These are phyloP conservation scores for Penicillium olsonii DNA, from an alignment of 2,329 filamentous ascomycete species.

Conservation along the genomic window DNA sequence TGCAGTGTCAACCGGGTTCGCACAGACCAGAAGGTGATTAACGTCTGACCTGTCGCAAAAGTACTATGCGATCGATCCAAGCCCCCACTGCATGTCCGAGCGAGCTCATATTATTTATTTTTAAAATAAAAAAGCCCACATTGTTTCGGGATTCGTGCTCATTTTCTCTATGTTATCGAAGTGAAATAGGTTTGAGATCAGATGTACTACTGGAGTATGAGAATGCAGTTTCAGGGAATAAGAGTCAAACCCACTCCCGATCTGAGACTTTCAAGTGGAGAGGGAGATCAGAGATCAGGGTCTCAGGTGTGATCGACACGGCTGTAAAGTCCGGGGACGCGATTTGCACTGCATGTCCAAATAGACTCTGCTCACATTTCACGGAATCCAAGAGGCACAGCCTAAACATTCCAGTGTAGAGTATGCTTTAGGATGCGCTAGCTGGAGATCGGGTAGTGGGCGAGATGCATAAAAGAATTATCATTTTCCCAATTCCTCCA, in stretches of 20 bases:
- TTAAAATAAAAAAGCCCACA: background rate
- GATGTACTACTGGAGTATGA: too few species aligned
- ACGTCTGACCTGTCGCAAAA: constrained; percentile 16
- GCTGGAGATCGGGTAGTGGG: constrained; percentile 6
- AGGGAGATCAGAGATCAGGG: constrained; percentile 9
- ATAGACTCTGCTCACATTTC: constrained; percentile 31
- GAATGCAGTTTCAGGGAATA: too few species aligned
- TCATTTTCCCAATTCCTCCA: background rate
- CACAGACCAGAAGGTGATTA: constrained; percentile 21
- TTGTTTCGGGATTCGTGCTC: background rate
- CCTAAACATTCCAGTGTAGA: constrained; percentile 21
- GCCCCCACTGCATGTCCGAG: constrained; percentile 12
- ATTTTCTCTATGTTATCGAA: background rate
- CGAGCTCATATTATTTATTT: constrained; percentile 10
- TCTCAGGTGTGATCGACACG: constrained; percentile 8
- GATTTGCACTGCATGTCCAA: constrained; percentile 22
- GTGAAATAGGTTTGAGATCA: too few species aligned
- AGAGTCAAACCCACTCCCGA: background rate
- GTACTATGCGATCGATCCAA: constrained; percentile 14
- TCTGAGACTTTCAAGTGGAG: constrained; percentile 8
- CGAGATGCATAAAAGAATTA: constrained; percentile 8
- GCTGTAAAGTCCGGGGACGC: constrained; percentile 12
- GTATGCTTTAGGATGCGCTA: constrained; percentile 4
- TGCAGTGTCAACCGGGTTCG: constrained; percentile 25
- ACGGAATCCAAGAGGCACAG: constrained; percentile 24